Evolutionary conservation across 2,329 filamentous ascomycete genomes (phyloP).

Genomic region (Neofusicoccum sp.): DNA sequence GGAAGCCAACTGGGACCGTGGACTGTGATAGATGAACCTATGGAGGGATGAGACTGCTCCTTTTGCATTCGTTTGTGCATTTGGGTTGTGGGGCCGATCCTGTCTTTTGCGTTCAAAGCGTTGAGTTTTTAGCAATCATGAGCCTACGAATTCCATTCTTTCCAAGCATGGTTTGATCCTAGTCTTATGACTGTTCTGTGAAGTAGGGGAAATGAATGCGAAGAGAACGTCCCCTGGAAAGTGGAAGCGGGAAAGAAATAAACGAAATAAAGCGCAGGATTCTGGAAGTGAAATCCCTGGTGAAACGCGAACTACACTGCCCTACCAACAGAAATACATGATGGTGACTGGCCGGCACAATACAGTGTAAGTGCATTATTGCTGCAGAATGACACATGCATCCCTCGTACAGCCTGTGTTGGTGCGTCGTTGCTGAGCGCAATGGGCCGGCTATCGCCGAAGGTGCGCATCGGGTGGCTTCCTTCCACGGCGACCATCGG

Average conservation of each 20-base stretch:
- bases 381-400: conserved; percentile 8
- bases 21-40: background rate
- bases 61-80: background rate
- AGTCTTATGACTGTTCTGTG: background rate
- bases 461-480: background rate
- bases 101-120: background rate
- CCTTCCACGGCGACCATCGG: background rate
- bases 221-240: no score
- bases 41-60: background rate
- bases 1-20: background rate
- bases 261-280: background rate
- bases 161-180: background rate
- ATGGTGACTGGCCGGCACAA: background rate
- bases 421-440: background rate
- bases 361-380: background rate
- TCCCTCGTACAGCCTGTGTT: conserved; percentile 3
- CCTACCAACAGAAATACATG: background rate
- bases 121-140: background rate
- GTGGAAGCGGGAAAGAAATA: no score
- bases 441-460: background rate
- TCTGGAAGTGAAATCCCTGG: background rate
- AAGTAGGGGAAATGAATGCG: no score
- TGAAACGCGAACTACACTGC: background rate
- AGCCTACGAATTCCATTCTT: background rate
- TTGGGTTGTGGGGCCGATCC: background rate